Evolutionary conservation across 1,139 yeast genomes (phyloP).

Genomic region (Sugiyamaella pinicola): DNA sequence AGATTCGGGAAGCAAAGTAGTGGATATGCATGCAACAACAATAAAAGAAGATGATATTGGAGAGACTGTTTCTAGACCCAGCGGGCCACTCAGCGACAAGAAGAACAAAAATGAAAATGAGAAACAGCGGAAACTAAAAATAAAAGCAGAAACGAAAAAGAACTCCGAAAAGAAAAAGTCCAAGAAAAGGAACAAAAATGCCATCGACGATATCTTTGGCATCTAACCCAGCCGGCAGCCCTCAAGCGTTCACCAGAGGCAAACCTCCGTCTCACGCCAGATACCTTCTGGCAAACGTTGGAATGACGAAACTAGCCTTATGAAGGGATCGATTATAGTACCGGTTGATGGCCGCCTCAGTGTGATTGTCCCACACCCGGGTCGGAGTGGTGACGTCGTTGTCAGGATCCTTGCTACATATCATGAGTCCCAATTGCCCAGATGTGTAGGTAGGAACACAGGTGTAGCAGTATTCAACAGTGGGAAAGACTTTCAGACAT

Average conservation of each 20-base stretch:
- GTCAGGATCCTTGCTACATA: constrained; percentile 66
- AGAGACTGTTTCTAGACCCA: constrained; percentile 1
- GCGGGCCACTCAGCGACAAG: background rate
- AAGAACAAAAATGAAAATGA: too few relatives aligned
- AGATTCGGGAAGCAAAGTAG: background rate
- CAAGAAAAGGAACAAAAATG: constrained; percentile 31
- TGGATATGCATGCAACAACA: constrained; percentile 3
- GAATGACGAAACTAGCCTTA: constrained; percentile 77
- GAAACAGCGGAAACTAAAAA: constrained; percentile 6
- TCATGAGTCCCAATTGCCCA: constrained; percentile 88
- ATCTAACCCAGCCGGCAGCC: background rate
- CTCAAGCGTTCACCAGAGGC: background rate
- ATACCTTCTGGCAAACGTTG: constrained; percentile 71
- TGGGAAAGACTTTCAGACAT: constrained; percentile 71
- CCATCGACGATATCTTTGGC: constrained; percentile 43
- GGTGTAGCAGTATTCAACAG: constrained; percentile 79
- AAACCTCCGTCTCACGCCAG: constrained; percentile 21
- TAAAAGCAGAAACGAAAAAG: constrained; percentile 12
- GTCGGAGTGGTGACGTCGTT: constrained; percentile 58
- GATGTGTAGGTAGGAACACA: constrained; percentile 96
- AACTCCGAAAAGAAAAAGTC: constrained; percentile 31
- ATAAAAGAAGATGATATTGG: constrained; percentile 8
- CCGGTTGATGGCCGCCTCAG: constrained; percentile 57
- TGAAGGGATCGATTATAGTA: constrained; percentile 80
- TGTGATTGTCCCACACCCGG: constrained; percentile 51